A percentile compares a stretch with the other conserved stretches of the same genome.
These are phyloP conservation scores for Nitzschia sp. DNA, from an alignment of 108 stramenopile genomes.

Conservation along the genomic window DNA sequence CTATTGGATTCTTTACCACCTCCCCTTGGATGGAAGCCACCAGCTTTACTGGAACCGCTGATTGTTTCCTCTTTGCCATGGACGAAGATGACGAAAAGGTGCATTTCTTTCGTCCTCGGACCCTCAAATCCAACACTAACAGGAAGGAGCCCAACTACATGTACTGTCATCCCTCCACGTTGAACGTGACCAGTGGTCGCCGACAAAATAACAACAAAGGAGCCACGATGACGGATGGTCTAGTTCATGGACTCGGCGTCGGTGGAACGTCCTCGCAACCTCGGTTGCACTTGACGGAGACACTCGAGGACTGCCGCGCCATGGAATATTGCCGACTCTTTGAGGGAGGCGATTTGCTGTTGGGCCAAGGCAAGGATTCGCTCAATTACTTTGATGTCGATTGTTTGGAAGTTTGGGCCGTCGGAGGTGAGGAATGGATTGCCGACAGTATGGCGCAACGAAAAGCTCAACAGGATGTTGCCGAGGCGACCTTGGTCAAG, in stretches of 20 bases:
- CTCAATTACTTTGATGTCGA: constrained; percentile 42
- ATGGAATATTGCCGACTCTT: constrained; percentile 30
- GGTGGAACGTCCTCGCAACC: constrained; percentile 31
- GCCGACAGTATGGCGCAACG: constrained; percentile 17
- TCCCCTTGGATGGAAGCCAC: constrained; percentile 51
- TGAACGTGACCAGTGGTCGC: not conserved
- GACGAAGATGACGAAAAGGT: constrained; percentile 37
- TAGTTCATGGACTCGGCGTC: constrained; percentile 31
- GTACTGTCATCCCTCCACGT: constrained; percentile 50
- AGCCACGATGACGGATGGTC: constrained; percentile 10
- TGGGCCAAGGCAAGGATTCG: constrained; percentile 8
- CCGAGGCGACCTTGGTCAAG: constrained; percentile 46
- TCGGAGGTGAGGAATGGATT: constrained; percentile 36
- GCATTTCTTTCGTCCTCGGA: constrained; percentile 39
- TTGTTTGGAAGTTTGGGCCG: constrained; percentile 46
- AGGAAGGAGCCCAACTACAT: constrained; percentile 30
- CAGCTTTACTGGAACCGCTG: constrained; percentile 17
- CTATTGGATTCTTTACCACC: constrained; percentile 56
- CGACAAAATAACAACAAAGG: too few relatives aligned
- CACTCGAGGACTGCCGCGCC: constrained; percentile 43
- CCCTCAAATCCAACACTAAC: not conserved
- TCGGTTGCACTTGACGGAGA: constrained; percentile 45
- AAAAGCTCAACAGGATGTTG: constrained; percentile 21
- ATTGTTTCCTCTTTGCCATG: constrained; percentile 53
- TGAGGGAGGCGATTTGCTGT: constrained; percentile 4